A percentile compares a stretch with the other conserved stretches of the same genome.
phyloP scores from a whole-genome alignment of 176 grass and related monocot genomes.

The Aegilops bicornis region DNA sequence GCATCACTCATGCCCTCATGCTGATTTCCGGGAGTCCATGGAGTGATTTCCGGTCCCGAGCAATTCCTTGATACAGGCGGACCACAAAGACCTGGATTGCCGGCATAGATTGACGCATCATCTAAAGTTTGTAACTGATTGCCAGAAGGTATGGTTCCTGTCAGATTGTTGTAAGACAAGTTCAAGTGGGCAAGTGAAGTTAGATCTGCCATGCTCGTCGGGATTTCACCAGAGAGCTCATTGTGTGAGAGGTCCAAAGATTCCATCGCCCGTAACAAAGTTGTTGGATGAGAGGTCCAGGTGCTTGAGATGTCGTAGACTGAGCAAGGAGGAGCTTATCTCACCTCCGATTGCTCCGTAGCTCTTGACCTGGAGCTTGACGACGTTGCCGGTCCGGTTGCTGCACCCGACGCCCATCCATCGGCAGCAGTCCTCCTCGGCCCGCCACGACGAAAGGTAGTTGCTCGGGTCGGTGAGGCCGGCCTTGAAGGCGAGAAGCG shows the following conservation, averaged over 20 bases:
- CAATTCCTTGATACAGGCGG: conserved; percentile 15
- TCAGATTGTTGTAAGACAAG: not conserved
- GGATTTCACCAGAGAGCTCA: not conserved
- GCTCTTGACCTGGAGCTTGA: too few species aligned
- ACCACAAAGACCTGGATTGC: conserved; percentile 28
- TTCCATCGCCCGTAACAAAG: not conserved
- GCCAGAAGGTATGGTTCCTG: not conserved
- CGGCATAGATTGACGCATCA: not conserved
- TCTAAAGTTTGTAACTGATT: not conserved
- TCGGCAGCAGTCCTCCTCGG: too few species aligned
- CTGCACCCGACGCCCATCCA: too few species aligned
- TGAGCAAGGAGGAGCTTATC: too few species aligned
- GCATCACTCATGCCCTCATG: not conserved
- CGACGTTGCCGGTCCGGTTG: too few species aligned
- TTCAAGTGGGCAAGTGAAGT: not conserved
- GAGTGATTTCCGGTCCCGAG: not conserved
- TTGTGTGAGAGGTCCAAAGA: not conserved
- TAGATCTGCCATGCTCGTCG: not conserved
- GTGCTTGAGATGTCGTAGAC: too few species aligned
- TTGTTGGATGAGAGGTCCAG: too few species aligned
- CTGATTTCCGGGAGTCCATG: not conserved
- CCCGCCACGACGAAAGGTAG: too few species aligned
- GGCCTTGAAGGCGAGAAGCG: too few species aligned
- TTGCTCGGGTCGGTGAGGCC: too few species aligned
- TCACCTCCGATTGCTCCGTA: too few species aligned